These are phyloP conservation scores for Incumbomyces delicatus DNA, from an alignment of 2,329 filamentous ascomycete species.

Conservation along the genomic window DNA sequence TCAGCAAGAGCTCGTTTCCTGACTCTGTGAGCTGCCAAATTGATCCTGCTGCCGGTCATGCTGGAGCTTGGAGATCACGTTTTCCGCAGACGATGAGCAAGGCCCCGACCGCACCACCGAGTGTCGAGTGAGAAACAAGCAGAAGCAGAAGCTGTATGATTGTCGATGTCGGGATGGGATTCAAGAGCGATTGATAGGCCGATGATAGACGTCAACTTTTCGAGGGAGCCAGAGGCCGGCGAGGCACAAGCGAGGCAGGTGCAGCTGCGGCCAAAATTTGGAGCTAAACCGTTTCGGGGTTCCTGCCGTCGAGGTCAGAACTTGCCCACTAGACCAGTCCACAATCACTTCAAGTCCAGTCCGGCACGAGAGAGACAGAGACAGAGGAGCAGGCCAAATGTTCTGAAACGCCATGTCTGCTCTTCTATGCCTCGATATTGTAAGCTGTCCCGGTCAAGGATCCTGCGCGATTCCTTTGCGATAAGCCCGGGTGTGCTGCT, in stretches of 20 bases:
- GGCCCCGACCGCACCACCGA: too few species aligned
- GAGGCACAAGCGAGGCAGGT: not conserved
- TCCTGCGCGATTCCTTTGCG: conserved; percentile 10
- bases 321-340: too few species aligned
- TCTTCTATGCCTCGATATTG: conserved; percentile 11
- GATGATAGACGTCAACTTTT: not conserved
- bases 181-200: too few species aligned
- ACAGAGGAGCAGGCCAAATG: not conserved
- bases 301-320: not conserved
- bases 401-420: conserved; percentile 9
- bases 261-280: not conserved
- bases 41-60: conserved; percentile 34
- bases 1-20: conserved; percentile 33
- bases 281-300: not conserved
- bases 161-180: too few species aligned
- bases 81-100: too few species aligned
- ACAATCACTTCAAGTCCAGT: not conserved
- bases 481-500: conserved; percentile 12
- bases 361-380: not conserved
- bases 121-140: too few species aligned
- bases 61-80: not conserved
- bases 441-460: conserved; percentile 6
- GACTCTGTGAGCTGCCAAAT: conserved; percentile 37
- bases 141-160: too few species aligned
- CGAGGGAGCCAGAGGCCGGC: not conserved